Percentiles rank a stretch among this genome's conserved stretches.
These are phyloP conservation scores for Ricinus communis DNA, from an alignment of 345 rosid species.

Conservation along the genomic window DNA sequence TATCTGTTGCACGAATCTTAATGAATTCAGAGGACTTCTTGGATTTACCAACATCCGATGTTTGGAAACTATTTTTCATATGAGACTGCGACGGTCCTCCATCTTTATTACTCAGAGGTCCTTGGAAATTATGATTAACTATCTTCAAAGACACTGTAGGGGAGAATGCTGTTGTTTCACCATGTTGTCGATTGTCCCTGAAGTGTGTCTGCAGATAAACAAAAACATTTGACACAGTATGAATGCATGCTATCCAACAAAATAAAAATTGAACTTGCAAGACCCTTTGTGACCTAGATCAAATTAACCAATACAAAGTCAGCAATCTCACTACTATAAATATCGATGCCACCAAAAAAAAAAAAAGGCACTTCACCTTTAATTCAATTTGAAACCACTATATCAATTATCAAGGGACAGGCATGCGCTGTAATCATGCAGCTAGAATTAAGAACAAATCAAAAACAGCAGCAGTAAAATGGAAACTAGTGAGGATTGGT, in stretches of 20 bases:
- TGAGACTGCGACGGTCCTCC: slow-evolving; percentile 14
- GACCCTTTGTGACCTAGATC: background rate
- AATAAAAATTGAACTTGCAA: slow-evolving; percentile 4
- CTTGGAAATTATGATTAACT: slow-evolving; percentile 19
- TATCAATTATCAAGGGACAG: too few relatives aligned
- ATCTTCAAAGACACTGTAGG: slow-evolving; percentile 12
- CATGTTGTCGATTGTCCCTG: slow-evolving; percentile 6
- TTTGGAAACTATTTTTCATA: slow-evolving; percentile 6
- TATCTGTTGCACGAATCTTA: slow-evolving; percentile 29
- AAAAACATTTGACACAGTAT: background rate
- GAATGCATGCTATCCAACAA: background rate
- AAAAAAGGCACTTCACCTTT: too few relatives aligned
- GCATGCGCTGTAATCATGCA: background rate
- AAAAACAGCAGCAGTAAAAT: background rate
- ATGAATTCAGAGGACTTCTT: slow-evolving; percentile 18
- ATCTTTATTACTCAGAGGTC: slow-evolving; percentile 6
- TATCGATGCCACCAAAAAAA: too few relatives aligned
- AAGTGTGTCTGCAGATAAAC: slow-evolving; percentile 12
- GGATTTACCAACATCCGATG: background rate
- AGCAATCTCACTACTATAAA: background rate
- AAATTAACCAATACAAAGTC: background rate
- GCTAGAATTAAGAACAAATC: background rate
- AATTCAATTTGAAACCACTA: too few relatives aligned
- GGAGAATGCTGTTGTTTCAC: slow-evolving; percentile 7
- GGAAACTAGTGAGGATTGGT: too few relatives aligned